A percentile compares a stretch with the other conserved stretches of the same genome.
These are phyloP conservation scores for Ogataea methanolica DNA, from an alignment of 805 yeast genomes.

Conservation along the genomic window DNA sequence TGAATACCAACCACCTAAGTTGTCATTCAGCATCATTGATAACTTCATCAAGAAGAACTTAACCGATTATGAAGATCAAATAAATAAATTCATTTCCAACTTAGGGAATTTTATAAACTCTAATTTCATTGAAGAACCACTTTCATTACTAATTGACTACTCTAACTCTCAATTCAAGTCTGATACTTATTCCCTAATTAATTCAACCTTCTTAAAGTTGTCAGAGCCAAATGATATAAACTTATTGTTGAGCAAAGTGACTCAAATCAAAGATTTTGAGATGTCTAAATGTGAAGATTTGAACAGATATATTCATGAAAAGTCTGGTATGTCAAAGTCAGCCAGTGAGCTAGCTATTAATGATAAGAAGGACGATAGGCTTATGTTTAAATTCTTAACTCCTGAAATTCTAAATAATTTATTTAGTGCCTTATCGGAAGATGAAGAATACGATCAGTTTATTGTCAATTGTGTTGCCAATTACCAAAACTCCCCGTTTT, in stretches of 20 bases:
- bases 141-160: constrained; percentile 30
- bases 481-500: constrained; percentile 17
- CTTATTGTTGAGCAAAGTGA: constrained; percentile 2
- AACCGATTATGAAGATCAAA: constrained; percentile 16
- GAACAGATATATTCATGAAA: constrained; percentile 15
- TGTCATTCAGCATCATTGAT: constrained; percentile 27
- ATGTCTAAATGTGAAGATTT: constrained; percentile 18
- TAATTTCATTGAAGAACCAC: constrained; percentile 26
- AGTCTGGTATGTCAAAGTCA: constrained; percentile 6
- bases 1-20: constrained; percentile 13
- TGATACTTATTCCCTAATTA: constrained; percentile 32
- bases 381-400: constrained; percentile 30
- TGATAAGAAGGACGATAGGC: constrained; percentile 3
- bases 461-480: constrained; percentile 20
- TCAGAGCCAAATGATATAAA: constrained; percentile 12
- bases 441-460: constrained; percentile 13
- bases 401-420: constrained; percentile 31
- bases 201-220: constrained; percentile 32
- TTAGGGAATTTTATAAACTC: constrained; percentile 29
- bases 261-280: constrained; percentile 16
- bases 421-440: constrained; percentile 25
- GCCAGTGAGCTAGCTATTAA: constrained; percentile 5
- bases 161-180: constrained; percentile 8
- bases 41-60: constrained; percentile 22
- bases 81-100: constrained; percentile 31